Conservation (phyloP, 2,329 filamentous ascomycete species). For the Rosellinia necatrix region DNA sequence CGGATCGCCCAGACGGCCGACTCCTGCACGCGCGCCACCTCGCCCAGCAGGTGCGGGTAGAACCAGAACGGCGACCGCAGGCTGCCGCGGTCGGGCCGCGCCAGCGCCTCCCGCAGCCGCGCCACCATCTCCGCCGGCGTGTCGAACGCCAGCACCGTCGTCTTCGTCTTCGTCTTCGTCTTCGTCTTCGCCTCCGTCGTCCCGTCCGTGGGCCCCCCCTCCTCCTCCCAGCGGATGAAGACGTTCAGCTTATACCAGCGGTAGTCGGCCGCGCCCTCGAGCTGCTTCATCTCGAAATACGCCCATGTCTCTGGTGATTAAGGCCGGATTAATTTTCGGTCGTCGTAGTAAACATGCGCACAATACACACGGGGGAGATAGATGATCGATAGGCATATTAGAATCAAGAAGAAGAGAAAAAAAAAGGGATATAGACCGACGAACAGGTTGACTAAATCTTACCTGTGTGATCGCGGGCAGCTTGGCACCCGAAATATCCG, state of each 20-base stretch:
- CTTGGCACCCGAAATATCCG: conserved; percentile 46
- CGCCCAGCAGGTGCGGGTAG: conserved; percentile 39
- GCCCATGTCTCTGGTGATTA: conserved; percentile 44
- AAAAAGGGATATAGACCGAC: too few species aligned
- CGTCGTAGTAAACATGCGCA: too few species aligned
- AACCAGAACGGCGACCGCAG: conserved; percentile 45
- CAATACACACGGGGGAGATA: too few species aligned
- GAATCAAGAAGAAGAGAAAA: too few species aligned
- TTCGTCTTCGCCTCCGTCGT: too few species aligned
- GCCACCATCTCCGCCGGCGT: neutral
- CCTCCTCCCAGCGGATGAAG: conserved; percentile 39
- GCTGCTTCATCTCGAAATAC: conserved; percentile 40
- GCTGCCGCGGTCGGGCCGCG: neutral
- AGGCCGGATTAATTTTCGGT: neutral
- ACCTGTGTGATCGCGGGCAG: conserved; percentile 19
- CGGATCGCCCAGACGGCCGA: conserved; percentile 48
- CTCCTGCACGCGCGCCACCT: conserved; percentile 42
- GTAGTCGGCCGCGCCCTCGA: conserved; percentile 32
- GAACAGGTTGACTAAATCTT: too few species aligned
- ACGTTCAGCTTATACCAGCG: conserved; percentile 45
- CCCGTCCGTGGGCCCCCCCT: too few species aligned
- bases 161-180: too few species aligned
- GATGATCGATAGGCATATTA: too few species aligned
- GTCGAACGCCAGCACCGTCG: conserved; percentile 42
- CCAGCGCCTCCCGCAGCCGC: conserved; percentile 11